Conservation (phyloP, 2,329 filamentous ascomycete genomes). For the Alternaria sp. region DNA sequence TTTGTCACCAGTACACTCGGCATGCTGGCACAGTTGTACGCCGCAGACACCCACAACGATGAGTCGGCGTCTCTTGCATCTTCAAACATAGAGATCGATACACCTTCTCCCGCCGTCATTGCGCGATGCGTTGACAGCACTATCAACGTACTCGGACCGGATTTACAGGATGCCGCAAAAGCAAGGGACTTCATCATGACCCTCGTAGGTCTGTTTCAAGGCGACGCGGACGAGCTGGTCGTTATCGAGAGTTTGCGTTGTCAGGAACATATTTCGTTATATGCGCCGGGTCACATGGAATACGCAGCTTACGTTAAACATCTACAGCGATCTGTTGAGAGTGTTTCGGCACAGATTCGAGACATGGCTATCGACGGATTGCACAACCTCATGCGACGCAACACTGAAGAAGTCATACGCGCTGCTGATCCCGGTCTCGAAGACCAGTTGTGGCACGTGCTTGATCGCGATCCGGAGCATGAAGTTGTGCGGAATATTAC, state of each 20-base stretch:
- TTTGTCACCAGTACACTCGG: constrained; percentile 91
- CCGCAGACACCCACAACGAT: constrained; percentile 87
- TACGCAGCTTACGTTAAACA: constrained; percentile 83
- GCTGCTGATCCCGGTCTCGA: constrained; percentile 82
- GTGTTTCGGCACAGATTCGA: constrained; percentile 72
- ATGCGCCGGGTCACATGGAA: constrained; percentile 86
- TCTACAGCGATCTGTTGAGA: constrained; percentile 79
- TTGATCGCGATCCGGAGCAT: constrained; percentile 80
- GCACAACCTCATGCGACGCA: constrained; percentile 93
- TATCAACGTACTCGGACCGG: constrained; percentile 94
- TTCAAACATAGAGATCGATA: constrained; percentile 88
- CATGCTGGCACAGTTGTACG: constrained; percentile 92
- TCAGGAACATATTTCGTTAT: constrained; percentile 88
- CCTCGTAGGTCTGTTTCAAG: constrained; percentile 81
- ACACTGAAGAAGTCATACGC: constrained; percentile 81
- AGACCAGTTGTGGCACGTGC: constrained; percentile 87
- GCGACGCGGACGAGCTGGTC: constrained; percentile 74
- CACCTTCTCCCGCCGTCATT: constrained; percentile 82
- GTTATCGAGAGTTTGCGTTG: constrained; percentile 82
- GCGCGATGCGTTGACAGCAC: constrained; percentile 91
- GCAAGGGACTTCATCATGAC: constrained; percentile 91
- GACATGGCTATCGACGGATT: constrained; percentile 86
- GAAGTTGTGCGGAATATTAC: constrained; percentile 86
- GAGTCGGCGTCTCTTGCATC: constrained; percentile 81
- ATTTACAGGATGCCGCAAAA: constrained; percentile 90